Base-by-base conservation (phyloP, 768 basidiomycete genomes). In the Exsudoporus frostii region DNA sequence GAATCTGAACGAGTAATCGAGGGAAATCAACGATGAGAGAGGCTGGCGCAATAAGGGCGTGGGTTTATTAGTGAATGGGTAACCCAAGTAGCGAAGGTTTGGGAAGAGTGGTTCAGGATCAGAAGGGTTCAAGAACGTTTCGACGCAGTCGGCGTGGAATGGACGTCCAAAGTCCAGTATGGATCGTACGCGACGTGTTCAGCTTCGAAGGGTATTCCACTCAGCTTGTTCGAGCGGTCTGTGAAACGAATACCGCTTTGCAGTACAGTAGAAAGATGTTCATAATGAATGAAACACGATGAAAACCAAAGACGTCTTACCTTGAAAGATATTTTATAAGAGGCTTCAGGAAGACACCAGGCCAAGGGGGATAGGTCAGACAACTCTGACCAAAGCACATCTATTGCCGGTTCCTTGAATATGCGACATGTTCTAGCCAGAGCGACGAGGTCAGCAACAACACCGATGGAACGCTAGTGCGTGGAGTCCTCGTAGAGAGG, bases 81-180 rank as follows among this genome's bases (percentile, higher is more conserved):
- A n/a, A n/a, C n/a, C n/a, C n/a, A n/a, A n/a, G n/a, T n/a, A n/a
- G n/a, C 60, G 60, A 24, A 61, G 60, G 34, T 62, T 58, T 7
- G 60, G 60, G 27, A 61, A 61, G 37, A 61, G 22, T 27, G 60
- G 61, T 7, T 48, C 60, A 17, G 48, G 34, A 19, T 44, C 46
- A 17, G 61, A 50, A 36, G 60, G 61, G 22, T 63, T 39, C 19
- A 59, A 44, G n/a, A 62, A 45, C 9, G 36, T 48, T 13, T 53
- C 59, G n/a, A n/a, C n/a, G n/a, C 53, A 60, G 17, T 55, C 45
- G 41, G 59, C 17, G 60, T 59, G 14, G n/a, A n/a, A n/a, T n/a
- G n/a, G n/a, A n/a, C n/a, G n/a, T n/a, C n/a, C n/a, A n/a, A 60
- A 47, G 20, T 60, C 53, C 24, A 32, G 25, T 13, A 59, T 41